Conservation (phyloP, 768 basidiomycete species). For the Leucosporidium yakuticum region DNA sequence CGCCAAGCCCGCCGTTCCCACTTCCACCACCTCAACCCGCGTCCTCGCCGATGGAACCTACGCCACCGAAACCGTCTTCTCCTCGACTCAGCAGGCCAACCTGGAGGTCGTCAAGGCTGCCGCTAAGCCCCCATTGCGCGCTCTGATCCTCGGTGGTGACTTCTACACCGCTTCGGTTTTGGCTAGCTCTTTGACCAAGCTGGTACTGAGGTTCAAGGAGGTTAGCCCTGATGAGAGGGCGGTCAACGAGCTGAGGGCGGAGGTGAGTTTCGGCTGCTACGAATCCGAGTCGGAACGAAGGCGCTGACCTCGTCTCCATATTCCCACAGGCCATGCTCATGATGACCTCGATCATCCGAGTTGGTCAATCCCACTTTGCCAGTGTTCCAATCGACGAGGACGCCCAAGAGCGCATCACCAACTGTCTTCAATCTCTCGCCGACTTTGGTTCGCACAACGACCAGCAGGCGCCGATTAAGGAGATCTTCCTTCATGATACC, state of each 20-base stretch:
- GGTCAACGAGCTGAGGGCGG: slow-evolving; percentile 75
- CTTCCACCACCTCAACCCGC: slow-evolving; percentile 54
- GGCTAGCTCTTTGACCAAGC: slow-evolving; percentile 82
- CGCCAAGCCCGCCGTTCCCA: slow-evolving; percentile 41
- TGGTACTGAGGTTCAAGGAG: slow-evolving; percentile 68
- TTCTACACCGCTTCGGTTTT: slow-evolving; percentile 93
- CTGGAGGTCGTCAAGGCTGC: slow-evolving; percentile 79
- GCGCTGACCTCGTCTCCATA: background rate
- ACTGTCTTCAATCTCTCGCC: slow-evolving; percentile 88
- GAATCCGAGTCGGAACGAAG: background rate
- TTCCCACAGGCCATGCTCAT: slow-evolving; percentile 76
- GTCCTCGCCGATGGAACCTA: slow-evolving; percentile 96
- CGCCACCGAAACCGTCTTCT: slow-evolving; percentile 88
- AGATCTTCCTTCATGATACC: slow-evolving; percentile 61
- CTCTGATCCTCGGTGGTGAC: slow-evolving; percentile 85
- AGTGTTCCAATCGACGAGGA: slow-evolving; percentile 97
- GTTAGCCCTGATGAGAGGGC: slow-evolving; percentile 43
- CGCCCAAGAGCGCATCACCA: slow-evolving; percentile 89
- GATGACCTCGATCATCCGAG: slow-evolving; percentile 94
- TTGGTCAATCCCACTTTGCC: slow-evolving; percentile 93
- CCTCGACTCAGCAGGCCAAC: slow-evolving; percentile 49
- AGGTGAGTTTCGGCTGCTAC: slow-evolving; percentile 52
- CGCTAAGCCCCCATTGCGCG: slow-evolving; percentile 82
- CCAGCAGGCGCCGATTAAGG: slow-evolving; percentile 46
- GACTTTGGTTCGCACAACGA: slow-evolving; percentile 51